phyloP scores from a whole-genome alignment of 1,284 basidiomycete species.

The Hortiboletus rubellus region DNA sequence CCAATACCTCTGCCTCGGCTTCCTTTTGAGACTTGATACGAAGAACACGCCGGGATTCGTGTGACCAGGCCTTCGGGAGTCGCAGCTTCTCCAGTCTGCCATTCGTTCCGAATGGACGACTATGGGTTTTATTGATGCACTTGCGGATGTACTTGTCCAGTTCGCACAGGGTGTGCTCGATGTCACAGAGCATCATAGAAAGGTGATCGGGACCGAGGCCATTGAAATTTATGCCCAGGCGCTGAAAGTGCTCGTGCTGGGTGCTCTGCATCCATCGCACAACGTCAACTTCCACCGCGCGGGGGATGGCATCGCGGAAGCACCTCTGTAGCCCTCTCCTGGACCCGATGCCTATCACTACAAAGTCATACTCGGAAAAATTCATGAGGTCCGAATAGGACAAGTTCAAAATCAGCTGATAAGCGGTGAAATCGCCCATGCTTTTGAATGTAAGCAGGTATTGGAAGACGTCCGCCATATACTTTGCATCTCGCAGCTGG shows the following conservation, averaged over 20 bases:
- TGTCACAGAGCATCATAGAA: slow-evolving; percentile 55
- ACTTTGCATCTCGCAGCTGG: slow-evolving; percentile 43
- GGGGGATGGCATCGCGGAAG: slow-evolving; percentile 32
- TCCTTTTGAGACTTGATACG: slow-evolving; percentile 41
- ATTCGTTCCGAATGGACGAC: slow-evolving; percentile 35
- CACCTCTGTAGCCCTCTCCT: slow-evolving; percentile 49
- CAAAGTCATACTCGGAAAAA: slow-evolving; percentile 61
- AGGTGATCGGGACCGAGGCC: slow-evolving; percentile 46
- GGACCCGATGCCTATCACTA: slow-evolving; percentile 59
- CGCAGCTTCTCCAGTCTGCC: slow-evolving; percentile 29
- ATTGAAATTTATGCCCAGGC: slow-evolving; percentile 49
- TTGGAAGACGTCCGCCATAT: slow-evolving; percentile 56
- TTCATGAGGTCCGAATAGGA: slow-evolving; percentile 56
- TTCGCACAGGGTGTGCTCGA: slow-evolving; percentile 70
- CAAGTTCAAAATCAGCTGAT: slow-evolving; percentile 56
- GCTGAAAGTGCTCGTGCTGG: slow-evolving; percentile 53
- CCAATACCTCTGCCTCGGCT: slow-evolving; percentile 42
- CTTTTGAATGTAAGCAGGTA: slow-evolving; percentile 55
- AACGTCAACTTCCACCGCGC: slow-evolving; percentile 47
- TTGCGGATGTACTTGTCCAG: slow-evolving; percentile 64
- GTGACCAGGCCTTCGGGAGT: slow-evolving; percentile 55
- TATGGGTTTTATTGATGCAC: slow-evolving; percentile 17
- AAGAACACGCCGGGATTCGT: slow-evolving; percentile 38
- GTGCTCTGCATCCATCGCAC: slow-evolving; percentile 58
- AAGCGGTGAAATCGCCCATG: slow-evolving; percentile 61